Conservation (phyloP, 2,329 filamentous ascomycete genomes). For the Exophiala sp. region DNA sequence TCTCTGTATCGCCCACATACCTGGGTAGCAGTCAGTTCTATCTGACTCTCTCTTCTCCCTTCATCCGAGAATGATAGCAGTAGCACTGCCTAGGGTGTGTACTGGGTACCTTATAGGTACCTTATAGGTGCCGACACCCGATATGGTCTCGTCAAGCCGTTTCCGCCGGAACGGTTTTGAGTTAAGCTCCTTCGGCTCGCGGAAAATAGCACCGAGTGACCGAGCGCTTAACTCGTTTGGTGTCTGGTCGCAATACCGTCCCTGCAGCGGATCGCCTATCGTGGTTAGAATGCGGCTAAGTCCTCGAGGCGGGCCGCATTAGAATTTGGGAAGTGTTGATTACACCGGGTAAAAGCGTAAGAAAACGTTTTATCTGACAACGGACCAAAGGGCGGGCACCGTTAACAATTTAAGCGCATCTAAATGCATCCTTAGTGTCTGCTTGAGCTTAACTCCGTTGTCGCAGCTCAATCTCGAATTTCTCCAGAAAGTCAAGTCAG, state of each 20-base stretch:
- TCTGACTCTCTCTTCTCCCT: not conserved
- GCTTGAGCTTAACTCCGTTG: too few relatives aligned
- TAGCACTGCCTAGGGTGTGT: too few relatives aligned
- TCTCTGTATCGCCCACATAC: too few relatives aligned
- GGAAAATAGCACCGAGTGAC: constrained; percentile 2
- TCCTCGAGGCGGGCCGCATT: constrained; percentile 6
- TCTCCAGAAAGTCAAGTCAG: not conserved
- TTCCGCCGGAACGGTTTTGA: not conserved
- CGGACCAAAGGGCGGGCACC: too few relatives aligned
- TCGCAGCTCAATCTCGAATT: not conserved
- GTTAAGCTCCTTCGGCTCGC: not conserved
- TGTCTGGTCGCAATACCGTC: not conserved
- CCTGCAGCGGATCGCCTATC: constrained; percentile 8
- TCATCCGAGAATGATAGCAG: not conserved
- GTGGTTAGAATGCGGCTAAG: constrained; percentile 5
- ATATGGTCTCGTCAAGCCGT: not conserved
- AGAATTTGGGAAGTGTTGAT: too few relatives aligned
- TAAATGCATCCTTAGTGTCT: too few relatives aligned
- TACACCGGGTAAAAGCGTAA: too few relatives aligned
- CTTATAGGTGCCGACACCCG: not conserved
- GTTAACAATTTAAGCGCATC: too few relatives aligned
- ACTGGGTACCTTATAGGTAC: too few relatives aligned
- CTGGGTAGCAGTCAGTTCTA: too few relatives aligned
- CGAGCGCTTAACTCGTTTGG: not conserved
- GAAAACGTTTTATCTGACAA: too few relatives aligned